Base-by-base conservation (phyloP, 2,329 filamentous ascomycete species). In the Colletotrichum sp. region DNA sequence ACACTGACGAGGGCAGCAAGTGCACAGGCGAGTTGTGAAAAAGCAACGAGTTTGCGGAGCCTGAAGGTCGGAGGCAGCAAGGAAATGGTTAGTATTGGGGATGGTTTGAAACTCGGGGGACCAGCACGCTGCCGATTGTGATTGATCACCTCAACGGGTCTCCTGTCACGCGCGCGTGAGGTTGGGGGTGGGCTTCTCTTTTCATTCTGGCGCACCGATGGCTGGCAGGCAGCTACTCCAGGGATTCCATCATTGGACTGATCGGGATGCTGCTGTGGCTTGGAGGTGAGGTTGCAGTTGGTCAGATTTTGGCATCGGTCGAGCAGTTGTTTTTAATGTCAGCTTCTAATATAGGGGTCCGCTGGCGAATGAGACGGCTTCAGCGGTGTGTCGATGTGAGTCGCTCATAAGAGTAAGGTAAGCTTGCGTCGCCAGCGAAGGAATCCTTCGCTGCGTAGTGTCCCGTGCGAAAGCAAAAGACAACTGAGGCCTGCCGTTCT, bases 11-110 rank as follows among this genome's bases (percentile, higher is more conserved):
- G 39, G 18, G 26, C 30, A 44, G 32, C 24, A 21, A 16, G 28
- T 24, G 63, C 62, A 55, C 34, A 64, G 44, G 57, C 32, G 34
- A 72, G 60, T 64, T 64, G 52, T 39, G 36, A 67, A 76, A 76
- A 76, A 73, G 64, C 39, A 76, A 73, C 52, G 44, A 10, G 9
- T 34, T 18, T 76, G 70, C 73, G 70, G 70, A 76, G 73, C 39
- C 44, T 73, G 70, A 59, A 57, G 18, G 49, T 39, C 64, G 57
- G 70, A 69, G 63, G n/a, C 32, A 36, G 30, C 57, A 65, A 60
- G 39, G 57, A 30, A 65, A 69, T 65, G 64, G n/a, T 36, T 30
- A 32, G 64, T 59, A 64, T 64, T 76, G 39, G 39, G 49, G 26
- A 30, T 36, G 49, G 59, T 49, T 76, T 65, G 73, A 76, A 73